Conservation (phyloP, 2,329 filamentous ascomycete species). For the Geosmithia flava region DNA sequence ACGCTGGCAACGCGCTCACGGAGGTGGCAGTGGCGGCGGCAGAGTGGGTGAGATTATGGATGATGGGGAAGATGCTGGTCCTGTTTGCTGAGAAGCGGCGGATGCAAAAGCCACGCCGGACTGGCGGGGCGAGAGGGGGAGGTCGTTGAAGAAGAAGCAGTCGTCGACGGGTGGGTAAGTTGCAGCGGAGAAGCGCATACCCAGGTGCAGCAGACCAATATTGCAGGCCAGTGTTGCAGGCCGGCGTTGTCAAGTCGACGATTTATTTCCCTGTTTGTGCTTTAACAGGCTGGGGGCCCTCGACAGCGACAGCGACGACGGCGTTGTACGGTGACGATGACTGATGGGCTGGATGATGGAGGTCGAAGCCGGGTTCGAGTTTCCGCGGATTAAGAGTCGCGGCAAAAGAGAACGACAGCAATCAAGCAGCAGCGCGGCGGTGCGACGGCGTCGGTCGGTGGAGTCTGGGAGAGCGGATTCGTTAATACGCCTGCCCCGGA, state of each 20-base stretch:
- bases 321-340: no score
- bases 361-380: no score
- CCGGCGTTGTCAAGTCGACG: not conserved
- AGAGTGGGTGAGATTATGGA: not conserved
- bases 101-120: not conserved
- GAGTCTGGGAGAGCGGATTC: not conserved
- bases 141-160: not conserved
- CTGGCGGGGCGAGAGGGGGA: not conserved
- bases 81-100: not conserved
- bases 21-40: conserved; percentile 3
- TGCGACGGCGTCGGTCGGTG: not conserved
- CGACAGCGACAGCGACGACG: not conserved
- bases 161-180: not conserved
- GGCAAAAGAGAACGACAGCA: not conserved
- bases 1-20: conserved; percentile 2
- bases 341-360: no score
- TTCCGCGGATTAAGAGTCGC: not conserved
- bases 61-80: not conserved
- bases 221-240: no score
- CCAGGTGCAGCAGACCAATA: not conserved
- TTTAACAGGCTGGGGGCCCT: not conserved
- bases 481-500: not conserved
- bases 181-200: not conserved
- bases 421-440: not conserved
- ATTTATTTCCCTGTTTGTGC: not conserved